phyloP scores from a whole-genome alignment of 305 asterid genomes.

The Coffea humblotiana region DNA sequence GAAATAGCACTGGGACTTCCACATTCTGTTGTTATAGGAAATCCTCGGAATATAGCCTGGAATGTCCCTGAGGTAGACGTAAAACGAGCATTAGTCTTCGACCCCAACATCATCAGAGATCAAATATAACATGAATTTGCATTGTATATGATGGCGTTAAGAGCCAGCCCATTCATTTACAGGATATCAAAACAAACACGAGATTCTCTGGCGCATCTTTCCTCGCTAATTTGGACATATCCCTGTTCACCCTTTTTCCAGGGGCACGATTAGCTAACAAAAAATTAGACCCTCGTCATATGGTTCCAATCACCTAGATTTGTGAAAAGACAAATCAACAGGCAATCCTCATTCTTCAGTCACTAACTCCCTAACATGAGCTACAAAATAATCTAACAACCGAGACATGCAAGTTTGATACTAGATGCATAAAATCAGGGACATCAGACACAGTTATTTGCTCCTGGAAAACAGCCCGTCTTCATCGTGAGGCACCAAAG shows the following conservation, averaged over 20 bases:
- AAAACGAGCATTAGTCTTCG: not conserved
- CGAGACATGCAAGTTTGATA: not conserved
- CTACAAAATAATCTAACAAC: not conserved
- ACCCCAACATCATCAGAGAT: not conserved
- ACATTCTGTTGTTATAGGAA: not conserved
- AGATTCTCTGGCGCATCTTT: not conserved
- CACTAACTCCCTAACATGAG: not conserved
- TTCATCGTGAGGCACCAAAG: conserved; percentile 7
- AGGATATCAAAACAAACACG: not conserved
- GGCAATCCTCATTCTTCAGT: not conserved
- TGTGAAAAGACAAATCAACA: conserved; percentile 5
- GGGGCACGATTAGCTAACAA: conserved; percentile 1
- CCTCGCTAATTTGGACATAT: not conserved
- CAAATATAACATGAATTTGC: not conserved
- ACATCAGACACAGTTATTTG: not conserved
- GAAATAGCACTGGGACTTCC: not conserved
- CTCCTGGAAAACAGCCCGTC: not conserved
- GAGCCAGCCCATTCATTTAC: conserved; percentile 8
- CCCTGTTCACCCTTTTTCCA: not conserved
- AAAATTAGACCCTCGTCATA: not conserved
- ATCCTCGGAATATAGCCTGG: not conserved
- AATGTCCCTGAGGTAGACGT: not conserved
- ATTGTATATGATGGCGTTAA: not conserved
- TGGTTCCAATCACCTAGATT: conserved; percentile 3
- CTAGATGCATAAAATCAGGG: not conserved